These are phyloP conservation scores for Coelastrella sp. DNA, from an alignment of 139 green algal genomes.

Conservation along the genomic window DNA sequence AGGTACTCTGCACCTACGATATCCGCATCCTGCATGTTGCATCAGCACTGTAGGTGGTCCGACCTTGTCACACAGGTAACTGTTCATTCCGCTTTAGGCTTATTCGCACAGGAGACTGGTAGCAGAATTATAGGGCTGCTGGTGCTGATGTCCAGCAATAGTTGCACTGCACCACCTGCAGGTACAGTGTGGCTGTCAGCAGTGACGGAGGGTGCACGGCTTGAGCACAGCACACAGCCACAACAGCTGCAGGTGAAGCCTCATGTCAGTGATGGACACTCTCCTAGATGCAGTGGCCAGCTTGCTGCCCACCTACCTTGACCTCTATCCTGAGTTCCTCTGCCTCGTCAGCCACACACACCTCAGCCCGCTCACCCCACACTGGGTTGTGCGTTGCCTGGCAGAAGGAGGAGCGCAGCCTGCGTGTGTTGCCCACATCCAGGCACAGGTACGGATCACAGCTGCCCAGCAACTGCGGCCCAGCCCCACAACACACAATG, in stretches of 20 bases:
- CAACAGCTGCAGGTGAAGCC: too few species aligned
- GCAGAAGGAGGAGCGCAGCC: conserved; percentile 22
- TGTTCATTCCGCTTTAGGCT: too few species aligned
- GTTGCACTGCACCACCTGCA: too few species aligned
- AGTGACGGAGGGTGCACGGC: too few species aligned
- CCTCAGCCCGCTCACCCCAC: conserved; percentile 23
- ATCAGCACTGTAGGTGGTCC: not conserved
- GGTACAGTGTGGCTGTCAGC: too few species aligned
- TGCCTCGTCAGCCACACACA: conserved; percentile 44
- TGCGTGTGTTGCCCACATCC: conserved; percentile 20
- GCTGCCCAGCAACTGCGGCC: conserved; percentile 14
- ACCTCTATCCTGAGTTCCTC: conserved; percentile 6
- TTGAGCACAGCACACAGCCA: too few species aligned
- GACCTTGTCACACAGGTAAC: too few species aligned
- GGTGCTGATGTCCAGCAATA: too few species aligned
- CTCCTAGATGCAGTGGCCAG: not conserved
- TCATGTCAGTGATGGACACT: too few species aligned
- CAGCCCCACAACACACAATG: conserved; percentile 21
- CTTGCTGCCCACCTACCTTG: conserved; percentile 17
- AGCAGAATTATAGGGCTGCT: too few species aligned
- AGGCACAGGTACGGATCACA: conserved; percentile 40
- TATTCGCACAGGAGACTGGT: too few species aligned
- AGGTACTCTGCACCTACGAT: conserved; percentile 36
- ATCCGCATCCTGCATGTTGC: conserved; percentile 38
- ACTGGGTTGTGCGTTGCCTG: not conserved